A percentile compares a stretch with the other conserved stretches of the same genome.
Conservation (phyloP, 768 basidiomycete species). For the Leucocoprinus leucothites region DNA sequence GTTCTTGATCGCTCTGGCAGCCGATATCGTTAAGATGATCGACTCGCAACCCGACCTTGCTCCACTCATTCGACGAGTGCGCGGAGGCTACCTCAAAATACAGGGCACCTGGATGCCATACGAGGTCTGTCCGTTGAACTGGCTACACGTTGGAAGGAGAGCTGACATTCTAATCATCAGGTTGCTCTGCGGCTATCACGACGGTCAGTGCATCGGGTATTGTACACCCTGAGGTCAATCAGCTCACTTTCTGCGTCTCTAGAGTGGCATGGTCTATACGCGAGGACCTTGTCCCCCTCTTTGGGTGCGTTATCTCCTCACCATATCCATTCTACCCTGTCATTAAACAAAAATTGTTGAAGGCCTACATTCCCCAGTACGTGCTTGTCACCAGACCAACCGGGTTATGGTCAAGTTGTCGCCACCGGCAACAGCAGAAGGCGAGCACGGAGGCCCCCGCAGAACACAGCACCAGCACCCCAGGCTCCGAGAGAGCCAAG, state of each 20-base stretch:
- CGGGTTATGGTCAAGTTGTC: slow-evolving; percentile 84
- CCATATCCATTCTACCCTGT: slow-evolving; percentile 4
- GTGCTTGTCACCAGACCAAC: slow-evolving; percentile 81
- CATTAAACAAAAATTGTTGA: slow-evolving; percentile 4
- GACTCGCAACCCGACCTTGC: slow-evolving; percentile 89
- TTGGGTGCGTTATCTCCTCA: slow-evolving; percentile 54
- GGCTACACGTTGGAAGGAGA: neutral
- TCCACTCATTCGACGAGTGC: slow-evolving; percentile 75
- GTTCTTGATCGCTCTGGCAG: slow-evolving; percentile 31
- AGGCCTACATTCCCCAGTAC: slow-evolving; percentile 84
- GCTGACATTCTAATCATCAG: slow-evolving; percentile 39
- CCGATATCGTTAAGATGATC: slow-evolving; percentile 91
- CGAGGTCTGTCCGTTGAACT: slow-evolving; percentile 48
- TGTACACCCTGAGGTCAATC: slow-evolving; percentile 3
- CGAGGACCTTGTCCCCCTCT: slow-evolving; percentile 81
- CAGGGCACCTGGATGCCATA: slow-evolving; percentile 96
- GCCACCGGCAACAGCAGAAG: slow-evolving; percentile 57
- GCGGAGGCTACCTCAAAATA: slow-evolving; percentile 87
- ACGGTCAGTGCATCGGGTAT: slow-evolving; percentile 46
- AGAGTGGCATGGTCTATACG: slow-evolving; percentile 90
- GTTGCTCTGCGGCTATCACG: slow-evolving; percentile 77
- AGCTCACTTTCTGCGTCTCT: slow-evolving; percentile 14
- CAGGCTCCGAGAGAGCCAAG: slow-evolving; percentile 26
- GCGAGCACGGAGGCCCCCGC: slow-evolving; percentile 53
- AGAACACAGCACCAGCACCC: slow-evolving; percentile 25